A percentile compares a stretch with the other conserved stretches of the same genome.
phyloP scores from a whole-genome alignment of 2,329 filamentous ascomycete genomes.

The Neofusicoccum laricinum region DNA sequence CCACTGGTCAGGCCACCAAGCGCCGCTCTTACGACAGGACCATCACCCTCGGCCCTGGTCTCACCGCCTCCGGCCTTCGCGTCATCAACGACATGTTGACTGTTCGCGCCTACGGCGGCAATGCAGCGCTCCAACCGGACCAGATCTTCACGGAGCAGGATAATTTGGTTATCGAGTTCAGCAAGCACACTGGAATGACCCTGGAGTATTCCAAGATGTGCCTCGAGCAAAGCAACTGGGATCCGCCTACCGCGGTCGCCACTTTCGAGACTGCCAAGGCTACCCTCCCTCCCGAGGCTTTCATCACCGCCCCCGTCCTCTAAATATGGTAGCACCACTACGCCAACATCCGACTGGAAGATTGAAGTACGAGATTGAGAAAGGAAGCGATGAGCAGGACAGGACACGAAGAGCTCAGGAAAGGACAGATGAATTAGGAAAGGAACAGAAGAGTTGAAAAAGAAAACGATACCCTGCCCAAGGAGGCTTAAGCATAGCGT shows the following conservation, averaged over 20 bases:
- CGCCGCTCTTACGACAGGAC: conserved; percentile 76
- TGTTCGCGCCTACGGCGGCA: conserved; percentile 64
- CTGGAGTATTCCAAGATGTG: conserved; percentile 77
- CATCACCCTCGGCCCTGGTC: conserved; percentile 75
- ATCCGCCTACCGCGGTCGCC: conserved; percentile 69
- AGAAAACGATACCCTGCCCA: neutral
- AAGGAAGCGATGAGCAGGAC: neutral
- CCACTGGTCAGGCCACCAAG: conserved; percentile 56
- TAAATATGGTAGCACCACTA: neutral
- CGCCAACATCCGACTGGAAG: neutral
- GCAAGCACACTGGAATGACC: conserved; percentile 76
- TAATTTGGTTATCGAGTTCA: conserved; percentile 68
- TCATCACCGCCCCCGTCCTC: conserved; percentile 17
- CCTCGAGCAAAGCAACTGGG: conserved; percentile 74
- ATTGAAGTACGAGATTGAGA: neutral
- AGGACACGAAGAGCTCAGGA: too few species aligned
- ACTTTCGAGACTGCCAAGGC: conserved; percentile 74
- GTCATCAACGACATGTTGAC: conserved; percentile 78
- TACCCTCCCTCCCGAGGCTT: conserved; percentile 43
- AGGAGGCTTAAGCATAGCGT: neutral
- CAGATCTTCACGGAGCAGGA: conserved; percentile 46
- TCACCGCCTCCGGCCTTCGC: conserved; percentile 59
- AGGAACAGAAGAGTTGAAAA: neutral
- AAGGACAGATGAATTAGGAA: neutral
- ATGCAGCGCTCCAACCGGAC: conserved; percentile 50